Percentiles rank a stretch among this genome's conserved stretches.
Evolutionary conservation across 2,329 filamentous ascomycete species (phyloP).

Genomic region (Grosmannia penicillata): DNA sequence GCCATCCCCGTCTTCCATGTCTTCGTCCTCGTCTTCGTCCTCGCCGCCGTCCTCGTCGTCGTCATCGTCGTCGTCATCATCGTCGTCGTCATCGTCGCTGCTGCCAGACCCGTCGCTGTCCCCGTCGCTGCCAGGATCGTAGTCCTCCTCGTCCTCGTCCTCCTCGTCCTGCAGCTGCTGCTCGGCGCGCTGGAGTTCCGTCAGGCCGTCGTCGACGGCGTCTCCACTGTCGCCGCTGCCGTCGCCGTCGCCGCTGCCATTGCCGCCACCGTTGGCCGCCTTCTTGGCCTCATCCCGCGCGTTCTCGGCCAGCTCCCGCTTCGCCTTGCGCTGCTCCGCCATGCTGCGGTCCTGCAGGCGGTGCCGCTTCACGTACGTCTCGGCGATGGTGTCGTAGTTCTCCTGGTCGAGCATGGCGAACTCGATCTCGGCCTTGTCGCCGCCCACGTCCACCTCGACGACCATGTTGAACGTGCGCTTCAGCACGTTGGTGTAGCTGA

Average conservation of each 20-base stretch:
- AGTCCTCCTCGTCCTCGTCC: conserved; percentile 49
- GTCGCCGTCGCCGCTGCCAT: conserved; percentile 17
- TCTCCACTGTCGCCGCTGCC: conserved; percentile 19
- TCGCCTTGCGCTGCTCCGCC: conserved; percentile 52
- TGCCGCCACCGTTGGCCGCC: conserved; percentile 19
- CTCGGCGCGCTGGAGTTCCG: conserved; percentile 36
- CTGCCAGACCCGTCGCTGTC: conserved; percentile 42
- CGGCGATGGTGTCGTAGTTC: conserved; percentile 49
- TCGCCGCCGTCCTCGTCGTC: conserved; percentile 22
- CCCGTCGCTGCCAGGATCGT: conserved; percentile 46
- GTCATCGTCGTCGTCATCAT: conserved; percentile 29
- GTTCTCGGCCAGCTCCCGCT: conserved; percentile 47
- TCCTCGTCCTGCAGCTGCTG: conserved; percentile 41
- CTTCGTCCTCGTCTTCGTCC: conserved; percentile 4
- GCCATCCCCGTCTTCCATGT: background rate
- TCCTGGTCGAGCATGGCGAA: conserved; percentile 58
- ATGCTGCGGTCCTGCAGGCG: conserved; percentile 52
- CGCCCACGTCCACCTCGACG: conserved; percentile 39
- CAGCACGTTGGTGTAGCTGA: conserved; percentile 54
- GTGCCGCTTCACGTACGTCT: conserved; percentile 44
- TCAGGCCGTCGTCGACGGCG: conserved; percentile 19
- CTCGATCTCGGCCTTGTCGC: conserved; percentile 44
- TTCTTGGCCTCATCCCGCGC: conserved; percentile 30
- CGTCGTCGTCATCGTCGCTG: conserved; percentile 36
- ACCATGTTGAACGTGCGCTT: conserved; percentile 56